Evolutionary conservation across 306 rosid genomes (phyloP), one percentile per base, ranked within the genome.

Genomic region (Hippophae tibetana): DNA sequence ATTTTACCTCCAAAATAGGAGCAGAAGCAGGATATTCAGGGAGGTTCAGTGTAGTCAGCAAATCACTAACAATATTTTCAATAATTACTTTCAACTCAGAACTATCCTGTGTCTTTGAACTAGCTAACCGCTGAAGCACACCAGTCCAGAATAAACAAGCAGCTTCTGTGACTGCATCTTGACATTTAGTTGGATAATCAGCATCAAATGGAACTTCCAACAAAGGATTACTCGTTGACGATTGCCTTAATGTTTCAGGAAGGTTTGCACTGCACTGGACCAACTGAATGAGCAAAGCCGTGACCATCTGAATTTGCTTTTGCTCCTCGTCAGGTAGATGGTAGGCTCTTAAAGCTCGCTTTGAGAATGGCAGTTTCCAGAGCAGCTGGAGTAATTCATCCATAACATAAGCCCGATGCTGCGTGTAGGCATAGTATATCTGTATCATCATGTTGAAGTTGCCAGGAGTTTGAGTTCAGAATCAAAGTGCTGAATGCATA

Each of bases 1-100:
- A 60, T 45, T 10, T 43, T 75, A 93, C 99, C 99, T 93, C 95
- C 53, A 93, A 65, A 65, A 93, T 77, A 69, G 90, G 87, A 71
- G 94, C 90, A 54, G 99, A 86, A 73, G 94, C 92, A 9, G 99
- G 99, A 79, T 93, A 93, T 75, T 93, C 99, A 7, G 97, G 99
- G 70, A 93, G 70, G 69, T 93, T 93, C 57, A 88, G 68, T 14
- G 95, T 86, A 43, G 94, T 82, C 76, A 93, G 77, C 66, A 93
- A 78, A 86, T 93, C 99, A 45, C 70, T 72, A 71, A 93, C 94
- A 72, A 93, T 89, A 77, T 93, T 93, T 69, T 93, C 99, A 79
- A 93, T 84, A 81, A 86, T 76, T 68, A 76, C 61, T 74, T 93
- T 93, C 79, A 93, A 54, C 65, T 93, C 99, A 27, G 96, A 80